These are phyloP conservation scores for Naganishia vishniacii DNA, from an alignment of 768 basidiomycete species.

Conservation along the genomic window DNA sequence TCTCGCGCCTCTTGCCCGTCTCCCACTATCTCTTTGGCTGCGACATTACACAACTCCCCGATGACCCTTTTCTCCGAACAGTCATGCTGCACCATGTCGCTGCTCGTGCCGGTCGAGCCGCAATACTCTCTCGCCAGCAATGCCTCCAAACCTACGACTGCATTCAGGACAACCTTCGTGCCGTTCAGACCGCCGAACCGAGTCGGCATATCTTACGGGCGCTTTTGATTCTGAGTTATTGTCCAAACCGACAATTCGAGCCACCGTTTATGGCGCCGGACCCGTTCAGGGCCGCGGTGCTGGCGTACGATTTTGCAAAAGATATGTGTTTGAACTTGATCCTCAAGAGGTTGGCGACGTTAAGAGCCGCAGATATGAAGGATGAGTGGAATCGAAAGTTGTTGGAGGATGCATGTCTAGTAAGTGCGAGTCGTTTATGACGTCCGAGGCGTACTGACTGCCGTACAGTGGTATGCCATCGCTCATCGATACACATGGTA, in stretches of 20 bases:
- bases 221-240: conserved; percentile 3
- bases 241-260: background rate
- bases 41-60: background rate
- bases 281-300: background rate
- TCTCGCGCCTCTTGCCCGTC: background rate
- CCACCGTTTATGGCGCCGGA: background rate
- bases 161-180: background rate
- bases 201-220: background rate
- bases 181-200: background rate
- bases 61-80: conserved; percentile 1
- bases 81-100: background rate
- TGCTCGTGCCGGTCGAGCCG: background rate
- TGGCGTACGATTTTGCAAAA: background rate
- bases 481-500: conserved; percentile 4
- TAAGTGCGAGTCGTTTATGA: background rate
- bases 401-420: background rate
- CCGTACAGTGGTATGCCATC: conserved; percentile 5
- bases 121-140: background rate
- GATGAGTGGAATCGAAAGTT: background rate
- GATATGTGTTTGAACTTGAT: background rate
- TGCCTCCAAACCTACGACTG: conserved; percentile 1
- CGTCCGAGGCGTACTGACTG: background rate
- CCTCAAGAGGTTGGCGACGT: background rate
- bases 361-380: background rate
- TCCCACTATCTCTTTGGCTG: background rate